These are phyloP conservation scores for Phlebiopsis gigantea DNA, from an alignment of 768 basidiomycete species.

Conservation along the genomic window DNA sequence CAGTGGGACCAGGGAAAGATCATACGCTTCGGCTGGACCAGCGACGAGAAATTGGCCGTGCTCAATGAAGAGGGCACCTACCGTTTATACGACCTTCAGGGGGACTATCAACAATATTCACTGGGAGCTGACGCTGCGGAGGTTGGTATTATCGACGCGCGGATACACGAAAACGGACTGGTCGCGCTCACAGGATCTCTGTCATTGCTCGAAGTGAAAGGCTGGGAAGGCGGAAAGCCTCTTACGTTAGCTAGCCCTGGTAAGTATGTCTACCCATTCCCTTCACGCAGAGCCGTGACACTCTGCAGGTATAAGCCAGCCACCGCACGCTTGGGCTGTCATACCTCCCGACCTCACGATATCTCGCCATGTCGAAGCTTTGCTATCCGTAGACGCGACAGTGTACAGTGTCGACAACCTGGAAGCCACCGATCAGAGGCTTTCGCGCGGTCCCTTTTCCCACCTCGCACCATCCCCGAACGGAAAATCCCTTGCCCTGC, in stretches of 20 bases:
- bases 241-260: constrained; percentile 70
- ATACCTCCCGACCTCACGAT: constrained; percentile 88
- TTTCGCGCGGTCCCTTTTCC: constrained; percentile 84
- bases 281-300: no score
- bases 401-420: constrained; percentile 85
- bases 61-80: constrained; percentile 92
- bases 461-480: constrained; percentile 89
- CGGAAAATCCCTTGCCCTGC: constrained; percentile 84
- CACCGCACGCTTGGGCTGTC: constrained; percentile 81
- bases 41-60: constrained; percentile 76
- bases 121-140: constrained; percentile 80
- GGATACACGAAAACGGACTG: constrained; percentile 81
- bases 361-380: constrained; percentile 85
- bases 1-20: constrained; percentile 92
- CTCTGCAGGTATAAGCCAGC: constrained; percentile 62
- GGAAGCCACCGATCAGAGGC: constrained; percentile 81
- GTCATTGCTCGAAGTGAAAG: constrained; percentile 79
- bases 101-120: constrained; percentile 81
- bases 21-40: constrained; percentile 77
- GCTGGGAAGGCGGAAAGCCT: constrained; percentile 78
- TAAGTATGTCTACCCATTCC: constrained; percentile 39
- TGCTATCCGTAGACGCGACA: constrained; percentile 76
- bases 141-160: constrained; percentile 78
- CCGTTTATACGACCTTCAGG: constrained; percentile 82
- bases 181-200: constrained; percentile 79